Evolutionary conservation across 2,329 filamentous ascomycete species (phyloP).

Genomic region (Neonectria ditissima): DNA sequence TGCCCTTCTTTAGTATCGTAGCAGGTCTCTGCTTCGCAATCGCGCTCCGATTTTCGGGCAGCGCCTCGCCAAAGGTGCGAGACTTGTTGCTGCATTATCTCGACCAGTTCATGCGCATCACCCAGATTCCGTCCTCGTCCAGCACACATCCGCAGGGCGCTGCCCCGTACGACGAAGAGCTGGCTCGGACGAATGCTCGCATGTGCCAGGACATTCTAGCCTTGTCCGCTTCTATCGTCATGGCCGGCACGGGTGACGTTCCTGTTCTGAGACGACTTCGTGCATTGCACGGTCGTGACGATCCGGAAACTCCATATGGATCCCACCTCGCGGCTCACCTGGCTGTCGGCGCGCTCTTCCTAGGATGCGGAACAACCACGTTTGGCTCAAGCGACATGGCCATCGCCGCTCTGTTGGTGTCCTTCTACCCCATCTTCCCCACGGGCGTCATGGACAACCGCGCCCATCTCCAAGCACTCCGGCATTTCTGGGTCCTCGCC

Average conservation of each 20-base stretch:
- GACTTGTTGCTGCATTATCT: slow-evolving; percentile 87
- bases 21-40: slow-evolving; percentile 88
- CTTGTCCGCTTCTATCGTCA: slow-evolving; percentile 85
- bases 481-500: slow-evolving; percentile 96
- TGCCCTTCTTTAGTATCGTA: slow-evolving; percentile 93
- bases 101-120: slow-evolving; percentile 86
- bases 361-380: slow-evolving; percentile 92
- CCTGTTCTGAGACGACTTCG: slow-evolving; percentile 86
- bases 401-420: slow-evolving; percentile 85
- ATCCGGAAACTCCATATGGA: slow-evolving; percentile 87
- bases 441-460: slow-evolving; percentile 91
- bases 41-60: slow-evolving; percentile 80
- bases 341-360: slow-evolving; percentile 89
- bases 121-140: slow-evolving; percentile 62
- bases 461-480: slow-evolving; percentile 93
- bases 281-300: slow-evolving; percentile 86
- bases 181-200: slow-evolving; percentile 83
- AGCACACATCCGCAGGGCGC: slow-evolving; percentile 45
- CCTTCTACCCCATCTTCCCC: slow-evolving; percentile 95
- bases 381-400: slow-evolving; percentile 91
- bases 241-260: slow-evolving; percentile 95
- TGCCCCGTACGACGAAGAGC: slow-evolving; percentile 81
- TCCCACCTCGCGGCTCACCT: slow-evolving; percentile 94
- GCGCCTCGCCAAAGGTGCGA: slow-evolving; percentile 75
- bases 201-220: slow-evolving; percentile 93